A percentile compares a stretch with the other conserved stretches of the same genome.
Evolutionary conservation across 768 basidiomycete genomes (phyloP).

Genomic region (Boletus pseudo-olivaceus): DNA sequence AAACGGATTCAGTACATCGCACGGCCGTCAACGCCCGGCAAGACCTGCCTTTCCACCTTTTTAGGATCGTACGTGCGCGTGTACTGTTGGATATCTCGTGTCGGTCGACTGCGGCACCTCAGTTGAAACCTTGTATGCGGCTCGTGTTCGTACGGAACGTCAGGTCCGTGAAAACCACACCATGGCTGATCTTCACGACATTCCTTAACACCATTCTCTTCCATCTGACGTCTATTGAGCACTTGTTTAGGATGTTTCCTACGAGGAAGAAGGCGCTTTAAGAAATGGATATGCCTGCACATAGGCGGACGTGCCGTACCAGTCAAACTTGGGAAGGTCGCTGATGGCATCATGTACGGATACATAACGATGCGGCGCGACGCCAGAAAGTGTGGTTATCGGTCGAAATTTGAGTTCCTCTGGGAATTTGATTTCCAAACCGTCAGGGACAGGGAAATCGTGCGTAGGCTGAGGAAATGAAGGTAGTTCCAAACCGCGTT

Average conservation of each 20-base stretch:
- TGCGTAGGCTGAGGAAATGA: conserved; percentile 43
- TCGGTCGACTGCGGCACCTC: conserved; percentile 41
- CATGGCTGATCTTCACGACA: conserved; percentile 35
- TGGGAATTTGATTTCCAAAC: conserved; percentile 50
- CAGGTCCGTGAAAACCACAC: conserved; percentile 32
- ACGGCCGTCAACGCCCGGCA: neutral
- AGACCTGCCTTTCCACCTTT: conserved; percentile 56
- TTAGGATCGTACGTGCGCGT: conserved; percentile 49
- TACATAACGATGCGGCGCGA: conserved; percentile 54
- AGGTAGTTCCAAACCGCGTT: conserved; percentile 35
- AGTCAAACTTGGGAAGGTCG: conserved; percentile 72
- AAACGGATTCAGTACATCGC: conserved; percentile 1
- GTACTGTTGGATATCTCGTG: conserved; percentile 61
- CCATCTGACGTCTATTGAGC: conserved; percentile 13
- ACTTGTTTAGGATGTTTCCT: conserved; percentile 25
- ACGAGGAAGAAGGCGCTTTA: neutral
- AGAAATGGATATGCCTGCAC: neutral
- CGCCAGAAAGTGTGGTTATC: conserved; percentile 46
- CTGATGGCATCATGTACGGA: conserved; percentile 70
- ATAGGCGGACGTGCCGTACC: conserved; percentile 40
- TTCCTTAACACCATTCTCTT: conserved; percentile 28
- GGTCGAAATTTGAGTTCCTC: conserved; percentile 39
- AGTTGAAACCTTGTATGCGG: conserved; percentile 44
- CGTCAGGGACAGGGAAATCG: conserved; percentile 37
- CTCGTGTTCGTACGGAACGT: conserved; percentile 31